Conservation (phyloP, 768 basidiomycete genomes). For the Pleurotus tuoliensis region DNA sequence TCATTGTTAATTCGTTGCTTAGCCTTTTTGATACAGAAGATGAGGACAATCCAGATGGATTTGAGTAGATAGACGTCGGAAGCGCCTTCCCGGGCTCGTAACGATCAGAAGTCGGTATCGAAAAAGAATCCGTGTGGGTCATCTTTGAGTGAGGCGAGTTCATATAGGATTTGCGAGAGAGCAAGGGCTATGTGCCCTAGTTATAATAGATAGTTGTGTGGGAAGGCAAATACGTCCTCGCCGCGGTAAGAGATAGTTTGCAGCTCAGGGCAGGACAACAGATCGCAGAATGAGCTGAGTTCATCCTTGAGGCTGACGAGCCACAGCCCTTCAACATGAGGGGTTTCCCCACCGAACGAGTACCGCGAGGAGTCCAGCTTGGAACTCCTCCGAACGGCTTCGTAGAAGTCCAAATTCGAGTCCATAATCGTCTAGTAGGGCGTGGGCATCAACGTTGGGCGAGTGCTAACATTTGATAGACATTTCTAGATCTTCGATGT, state of each 20-base stretch:
- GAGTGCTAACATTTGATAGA: no score
- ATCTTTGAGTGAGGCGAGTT: not conserved
- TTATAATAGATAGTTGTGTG: not conserved
- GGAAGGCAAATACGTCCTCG: not conserved
- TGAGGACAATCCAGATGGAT: not conserved
- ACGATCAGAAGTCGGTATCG: not conserved
- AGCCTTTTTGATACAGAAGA: not conserved
- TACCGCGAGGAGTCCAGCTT: no score
- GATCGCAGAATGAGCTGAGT: no score
- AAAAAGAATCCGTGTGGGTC: not conserved
- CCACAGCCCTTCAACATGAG: no score
- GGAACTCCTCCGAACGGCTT: no score
- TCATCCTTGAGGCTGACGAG: no score
- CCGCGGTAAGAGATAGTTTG: not conserved
- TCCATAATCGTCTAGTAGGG: no score
- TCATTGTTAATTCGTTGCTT: not conserved
- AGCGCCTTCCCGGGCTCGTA: not conserved
- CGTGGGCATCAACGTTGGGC: no score
- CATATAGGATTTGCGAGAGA: not conserved
- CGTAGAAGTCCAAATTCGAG: no score
- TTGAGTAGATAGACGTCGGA: not conserved
- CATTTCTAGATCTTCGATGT: no score
- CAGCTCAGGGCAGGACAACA: no score
- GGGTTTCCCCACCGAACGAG: no score
- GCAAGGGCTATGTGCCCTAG: not conserved